Conservation (phyloP, 352 stramenopile species). For the Pythium monospermum region DNA sequence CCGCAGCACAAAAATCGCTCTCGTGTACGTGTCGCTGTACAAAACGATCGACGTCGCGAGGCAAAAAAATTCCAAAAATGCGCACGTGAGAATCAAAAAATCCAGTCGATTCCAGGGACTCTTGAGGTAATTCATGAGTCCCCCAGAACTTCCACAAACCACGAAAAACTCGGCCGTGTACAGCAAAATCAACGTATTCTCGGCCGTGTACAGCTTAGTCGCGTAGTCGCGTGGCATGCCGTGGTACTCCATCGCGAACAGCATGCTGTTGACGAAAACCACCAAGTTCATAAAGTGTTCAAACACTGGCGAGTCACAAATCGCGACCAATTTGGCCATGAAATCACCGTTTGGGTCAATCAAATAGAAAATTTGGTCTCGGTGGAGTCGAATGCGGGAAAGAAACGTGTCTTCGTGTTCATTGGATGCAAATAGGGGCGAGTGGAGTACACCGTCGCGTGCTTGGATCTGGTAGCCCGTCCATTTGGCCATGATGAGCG, state of each 20-base stretch:
- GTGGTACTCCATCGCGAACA: constrained; percentile 78
- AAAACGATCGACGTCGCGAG: constrained; percentile 47
- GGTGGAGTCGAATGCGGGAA: constrained; percentile 45
- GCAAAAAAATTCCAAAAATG: constrained; percentile 63
- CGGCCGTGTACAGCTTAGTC: constrained; percentile 47
- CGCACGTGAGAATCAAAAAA: constrained; percentile 60
- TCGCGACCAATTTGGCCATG: constrained; percentile 44
- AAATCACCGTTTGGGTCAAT: constrained; percentile 39
- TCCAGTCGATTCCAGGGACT: constrained; percentile 81
- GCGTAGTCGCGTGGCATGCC: constrained; percentile 58
- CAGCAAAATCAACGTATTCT: constrained; percentile 67
- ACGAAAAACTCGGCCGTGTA: constrained; percentile 70
- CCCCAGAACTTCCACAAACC: constrained; percentile 43
- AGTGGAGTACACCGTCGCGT: constrained; percentile 37
- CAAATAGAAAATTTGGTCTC: constrained; percentile 63
- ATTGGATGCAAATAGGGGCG: constrained; percentile 39
- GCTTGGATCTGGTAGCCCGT: constrained; percentile 23
- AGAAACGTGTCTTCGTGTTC: constrained; percentile 57
- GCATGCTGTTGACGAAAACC: constrained; percentile 66
- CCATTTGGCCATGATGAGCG: constrained; percentile 38
- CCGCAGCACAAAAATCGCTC: constrained; percentile 72
- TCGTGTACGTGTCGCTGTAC: constrained; percentile 62
- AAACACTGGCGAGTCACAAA: constrained; percentile 56
- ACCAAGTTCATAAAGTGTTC: constrained; percentile 76
- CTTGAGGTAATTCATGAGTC: constrained; percentile 62